Base-by-base conservation (phyloP, 2,329 filamentous ascomycete species). In the Calycina herbarum region DNA sequence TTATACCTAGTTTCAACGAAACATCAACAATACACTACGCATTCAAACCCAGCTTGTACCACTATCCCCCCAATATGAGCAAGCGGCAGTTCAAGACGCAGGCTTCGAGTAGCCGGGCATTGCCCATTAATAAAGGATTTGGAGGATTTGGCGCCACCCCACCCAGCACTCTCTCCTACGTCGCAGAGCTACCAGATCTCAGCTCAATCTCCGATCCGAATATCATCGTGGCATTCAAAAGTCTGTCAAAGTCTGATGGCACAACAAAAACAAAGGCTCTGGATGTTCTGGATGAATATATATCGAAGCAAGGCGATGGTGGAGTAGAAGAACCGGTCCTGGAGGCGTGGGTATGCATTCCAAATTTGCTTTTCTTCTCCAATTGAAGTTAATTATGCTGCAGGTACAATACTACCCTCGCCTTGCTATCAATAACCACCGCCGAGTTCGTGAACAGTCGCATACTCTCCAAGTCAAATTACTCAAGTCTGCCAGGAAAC, bases 221-320 rank as follows among this genome's bases (percentile, higher is more conserved):
- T 74, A 83, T 94, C 45, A 87, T 94, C 45, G 93, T 98, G 15
- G 87, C 89, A n/a, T 92, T 97, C 80, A 96, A 97, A 78, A 97
- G 96, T 72, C 79, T 97, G 3, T 84, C 89, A 61, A 99, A 98
- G 80, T 96, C 95, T 79, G 94, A 97, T 79, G 90, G 89, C 73
- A 96, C 88, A 11, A 99, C 95, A 45, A 96, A 97, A 76, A 85
- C 90, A 7, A 97, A 94, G 77, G 94, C 92, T 0, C 81, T 99
- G 33, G 94, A 98, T 72, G 94, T 98, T 62, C 79, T 99, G 24
- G 83, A 92, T 59, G 77, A 84, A 40, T 85, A 90, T 74, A 81
- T 92, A 48, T 82, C 83, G 69, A 77, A 79, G 13, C 84, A 81
- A 77, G 83, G 78, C 54, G 83, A 76, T 76, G 80, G 83, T 71